A percentile compares a stretch with the other conserved stretches of the same genome.
Evolutionary conservation across 805 yeast genomes (phyloP).

Genomic region (Saccharomyces cerevisiae): DNA sequence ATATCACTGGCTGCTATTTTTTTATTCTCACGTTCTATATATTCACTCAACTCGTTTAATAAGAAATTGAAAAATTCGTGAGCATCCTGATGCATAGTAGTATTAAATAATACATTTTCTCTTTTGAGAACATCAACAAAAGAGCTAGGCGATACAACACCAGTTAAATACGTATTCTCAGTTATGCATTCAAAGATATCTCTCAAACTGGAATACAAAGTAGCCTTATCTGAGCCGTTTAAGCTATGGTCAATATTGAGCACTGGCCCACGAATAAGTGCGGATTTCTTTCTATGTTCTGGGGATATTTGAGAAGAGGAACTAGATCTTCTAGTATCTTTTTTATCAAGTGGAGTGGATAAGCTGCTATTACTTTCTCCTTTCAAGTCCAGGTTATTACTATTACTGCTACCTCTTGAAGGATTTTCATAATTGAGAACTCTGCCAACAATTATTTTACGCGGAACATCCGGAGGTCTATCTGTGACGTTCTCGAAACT

Average conservation of each 20-base stretch:
- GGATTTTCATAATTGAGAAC: neutral
- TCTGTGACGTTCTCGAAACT: neutral
- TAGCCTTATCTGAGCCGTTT: slow-evolving; percentile 30
- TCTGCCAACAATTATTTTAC: neutral
- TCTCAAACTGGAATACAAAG: slow-evolving; percentile 57
- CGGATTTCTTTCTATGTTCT: slow-evolving; percentile 74
- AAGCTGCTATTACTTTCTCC: neutral
- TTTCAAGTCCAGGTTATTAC: neutral
- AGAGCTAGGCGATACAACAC: slow-evolving; percentile 76
- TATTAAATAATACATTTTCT: slow-evolving; percentile 78
- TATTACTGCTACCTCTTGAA: neutral
- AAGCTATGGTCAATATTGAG: slow-evolving; percentile 62
- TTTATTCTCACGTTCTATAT: slow-evolving; percentile 21
- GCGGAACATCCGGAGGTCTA: neutral
- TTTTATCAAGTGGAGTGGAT: neutral
- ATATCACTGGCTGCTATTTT: slow-evolving; percentile 7
- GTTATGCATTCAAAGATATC: slow-evolving; percentile 79
- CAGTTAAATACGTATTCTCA: slow-evolving; percentile 59
- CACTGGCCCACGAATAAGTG: slow-evolving; percentile 73
- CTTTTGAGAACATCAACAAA: slow-evolving; percentile 69
- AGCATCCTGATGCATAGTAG: slow-evolving; percentile 96
- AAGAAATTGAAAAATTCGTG: slow-evolving; percentile 89
- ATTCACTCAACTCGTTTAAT: slow-evolving; percentile 62
- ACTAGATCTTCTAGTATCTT: neutral
- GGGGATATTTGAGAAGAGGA: slow-evolving; percentile 26